Conservation (phyloP, 2,329 filamentous ascomycete genomes). For the Cytospora chrysosperma region DNA sequence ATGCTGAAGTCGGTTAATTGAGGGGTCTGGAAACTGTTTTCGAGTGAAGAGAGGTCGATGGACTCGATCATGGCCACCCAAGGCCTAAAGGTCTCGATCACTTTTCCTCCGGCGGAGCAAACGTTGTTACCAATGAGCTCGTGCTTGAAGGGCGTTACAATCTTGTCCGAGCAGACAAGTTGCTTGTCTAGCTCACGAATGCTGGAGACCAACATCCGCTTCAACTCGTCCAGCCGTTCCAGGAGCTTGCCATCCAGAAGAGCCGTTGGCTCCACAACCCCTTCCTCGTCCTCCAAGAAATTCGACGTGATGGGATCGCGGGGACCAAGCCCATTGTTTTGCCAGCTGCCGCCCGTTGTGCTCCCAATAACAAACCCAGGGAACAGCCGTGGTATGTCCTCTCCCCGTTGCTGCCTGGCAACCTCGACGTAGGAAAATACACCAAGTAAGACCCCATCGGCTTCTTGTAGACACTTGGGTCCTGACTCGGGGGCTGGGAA, state of each 20-base stretch:
- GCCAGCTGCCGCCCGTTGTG: constrained; percentile 83
- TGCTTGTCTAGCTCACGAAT: constrained; percentile 87
- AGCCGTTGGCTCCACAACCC: constrained; percentile 66
- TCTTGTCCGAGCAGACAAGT: constrained; percentile 73
- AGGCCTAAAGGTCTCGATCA: constrained; percentile 84
- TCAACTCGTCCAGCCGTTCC: constrained; percentile 81
- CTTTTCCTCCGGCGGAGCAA: constrained; percentile 73
- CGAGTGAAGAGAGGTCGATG: constrained; percentile 79
- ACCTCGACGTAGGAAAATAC: constrained; percentile 97
- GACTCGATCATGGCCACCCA: constrained; percentile 92
- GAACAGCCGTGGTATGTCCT: constrained; percentile 87
- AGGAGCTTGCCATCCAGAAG: constrained; percentile 74
- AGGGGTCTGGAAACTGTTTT: constrained; percentile 76
- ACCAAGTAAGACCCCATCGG: constrained; percentile 90
- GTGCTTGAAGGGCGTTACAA: constrained; percentile 76
- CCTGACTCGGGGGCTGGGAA: constrained; percentile 93
- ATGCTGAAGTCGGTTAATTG: constrained; percentile 83
- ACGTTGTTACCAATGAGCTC: constrained; percentile 78
- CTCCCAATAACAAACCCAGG: constrained; percentile 92
- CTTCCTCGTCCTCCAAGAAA: constrained; percentile 82
- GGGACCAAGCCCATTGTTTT: constrained; percentile 63
- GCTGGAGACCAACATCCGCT: constrained; percentile 79
- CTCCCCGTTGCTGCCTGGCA: constrained; percentile 86
- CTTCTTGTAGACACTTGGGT: constrained; percentile 93
- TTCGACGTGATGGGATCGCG: constrained; percentile 75